phyloP scores from a whole-genome alignment of 1,139 yeast species.

The Pneumocystis oryctolagi region DNA sequence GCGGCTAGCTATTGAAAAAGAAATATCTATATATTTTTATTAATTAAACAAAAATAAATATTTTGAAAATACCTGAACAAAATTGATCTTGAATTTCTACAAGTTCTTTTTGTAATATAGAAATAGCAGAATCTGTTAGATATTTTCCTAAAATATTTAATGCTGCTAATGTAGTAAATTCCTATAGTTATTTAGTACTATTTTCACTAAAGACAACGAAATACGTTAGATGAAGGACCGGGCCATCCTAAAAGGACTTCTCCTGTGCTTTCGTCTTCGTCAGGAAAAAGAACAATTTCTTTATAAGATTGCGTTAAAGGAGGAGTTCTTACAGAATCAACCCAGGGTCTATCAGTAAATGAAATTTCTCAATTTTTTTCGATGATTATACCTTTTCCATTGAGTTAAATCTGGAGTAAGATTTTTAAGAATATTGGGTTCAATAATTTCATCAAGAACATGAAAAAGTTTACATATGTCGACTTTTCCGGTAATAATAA shows the following conservation, averaged over 20 bases:
- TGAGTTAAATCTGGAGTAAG: background rate
- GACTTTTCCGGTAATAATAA: conserved; percentile 73
- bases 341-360: conserved; percentile 48
- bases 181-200: conserved; percentile 24
- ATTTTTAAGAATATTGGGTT: conserved; percentile 16
- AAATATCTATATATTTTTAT: conserved; percentile 42
- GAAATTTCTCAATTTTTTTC: conserved; percentile 23
- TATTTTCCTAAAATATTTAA: conserved; percentile 26
- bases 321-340: conserved; percentile 46
- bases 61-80: conserved; percentile 48
- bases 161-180: conserved; percentile 22
- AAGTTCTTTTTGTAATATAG: conserved; percentile 49
- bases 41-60: conserved; percentile 34
- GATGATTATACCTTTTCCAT: background rate
- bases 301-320: conserved; percentile 28
- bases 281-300: conserved; percentile 64
- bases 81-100: conserved; percentile 74
- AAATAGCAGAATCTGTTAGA: conserved; percentile 58
- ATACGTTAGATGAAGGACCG: conserved; percentile 40
- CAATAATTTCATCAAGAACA: conserved; percentile 46
- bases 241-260: conserved; percentile 66
- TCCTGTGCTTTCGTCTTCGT: conserved; percentile 72
- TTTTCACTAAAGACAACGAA: background rate
- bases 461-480: conserved; percentile 47
- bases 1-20: conserved; percentile 24